Evolutionary conservation across 306 rosid species (phyloP), one percentile per base, ranked within the genome.

Genomic region (Cicer arietinum): DNA sequence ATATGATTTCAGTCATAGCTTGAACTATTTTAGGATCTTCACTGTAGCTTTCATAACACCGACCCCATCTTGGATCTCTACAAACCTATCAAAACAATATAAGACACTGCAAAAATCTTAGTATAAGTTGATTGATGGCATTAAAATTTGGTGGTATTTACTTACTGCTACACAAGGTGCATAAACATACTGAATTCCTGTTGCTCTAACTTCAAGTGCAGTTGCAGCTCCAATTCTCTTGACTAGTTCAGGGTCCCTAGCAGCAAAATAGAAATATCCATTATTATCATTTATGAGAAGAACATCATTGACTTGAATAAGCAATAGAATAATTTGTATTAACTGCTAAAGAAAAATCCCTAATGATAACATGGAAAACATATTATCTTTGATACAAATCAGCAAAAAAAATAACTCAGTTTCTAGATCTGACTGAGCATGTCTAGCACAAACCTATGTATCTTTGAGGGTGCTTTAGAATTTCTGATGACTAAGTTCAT

Each of bases 1-100:
- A 41, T 77, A 85, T 51, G 62, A 82, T 50, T 72, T 85, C 83
- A 62, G 89, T 76, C 89, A 82, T 85, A 13, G 79, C 80, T 73
- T 82, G 71, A 68, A 85, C 86, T 56, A 82, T 1, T 68, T 56
- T 43, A 43, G 83, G 85, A 79, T 79, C 89, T 77, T 85, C 89
- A 11, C 89, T 76, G 80, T 82, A 85, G 57, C 89, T 85, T 73
- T 85, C 89, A 4, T 76, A 85, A 63, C 89, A 85, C 22, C 89
- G 82, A 67, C 89, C 89, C 89, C 89, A 82, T 59, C 89, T 79
- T 20, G 89, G 89, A 82, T 85, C 89, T 77, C 89, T 82, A 73
- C 89, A 85, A 2, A 85, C 89, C 89, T 85, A 65, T 48, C 14
- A 54, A 82, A 35, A 30, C 37, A 48, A 2, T 41, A 39, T 54